Evolutionary conservation across 2,329 filamentous ascomycete species (phyloP).

Genomic region (Microdochium bolleyi): DNA sequence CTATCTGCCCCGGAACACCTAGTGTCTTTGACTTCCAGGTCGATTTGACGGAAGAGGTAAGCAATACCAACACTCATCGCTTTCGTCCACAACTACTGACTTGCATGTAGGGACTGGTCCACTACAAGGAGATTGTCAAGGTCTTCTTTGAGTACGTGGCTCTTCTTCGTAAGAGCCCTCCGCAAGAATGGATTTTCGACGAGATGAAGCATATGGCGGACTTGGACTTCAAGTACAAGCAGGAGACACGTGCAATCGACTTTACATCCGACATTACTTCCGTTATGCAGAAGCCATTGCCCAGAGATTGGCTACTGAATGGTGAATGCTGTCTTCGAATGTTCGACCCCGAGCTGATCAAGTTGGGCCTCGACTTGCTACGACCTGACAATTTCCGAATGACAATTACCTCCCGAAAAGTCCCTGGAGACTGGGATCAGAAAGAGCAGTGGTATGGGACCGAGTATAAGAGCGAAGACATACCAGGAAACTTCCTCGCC

Average conservation of each 20-base stretch:
- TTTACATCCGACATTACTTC: slow-evolving; percentile 82
- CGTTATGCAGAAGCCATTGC: slow-evolving; percentile 85
- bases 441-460: slow-evolving; percentile 98
- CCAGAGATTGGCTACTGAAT: slow-evolving; percentile 81
- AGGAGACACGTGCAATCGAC: slow-evolving; percentile 82
- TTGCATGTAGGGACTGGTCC: slow-evolving; percentile 50
- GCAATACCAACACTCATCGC: slow-evolving; percentile 2
- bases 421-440: slow-evolving; percentile 75
- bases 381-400: slow-evolving; percentile 86
- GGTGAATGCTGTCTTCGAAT: slow-evolving; percentile 67
- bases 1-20: slow-evolving; percentile 68
- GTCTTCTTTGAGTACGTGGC: slow-evolving; percentile 87
- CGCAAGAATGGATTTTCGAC: slow-evolving; percentile 88
- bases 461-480: slow-evolving; percentile 77
- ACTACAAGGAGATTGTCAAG: slow-evolving; percentile 77
- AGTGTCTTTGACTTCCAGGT: slow-evolving; percentile 75
- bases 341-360: slow-evolving; percentile 73
- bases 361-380: slow-evolving; percentile 63
- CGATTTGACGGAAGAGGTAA: slow-evolving; percentile 72
- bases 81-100: slow-evolving; percentile 7
- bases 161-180: slow-evolving; percentile 70
- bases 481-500: slow-evolving; percentile 66
- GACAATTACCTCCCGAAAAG: slow-evolving; percentile 73
- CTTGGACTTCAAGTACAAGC: slow-evolving; percentile 89
- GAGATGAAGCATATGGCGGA: slow-evolving; percentile 87